Evolutionary conservation across 1,284 basidiomycete species (phyloP), one percentile per base, ranked within the genome.

Genomic region (Ceratobasidium sp.): DNA sequence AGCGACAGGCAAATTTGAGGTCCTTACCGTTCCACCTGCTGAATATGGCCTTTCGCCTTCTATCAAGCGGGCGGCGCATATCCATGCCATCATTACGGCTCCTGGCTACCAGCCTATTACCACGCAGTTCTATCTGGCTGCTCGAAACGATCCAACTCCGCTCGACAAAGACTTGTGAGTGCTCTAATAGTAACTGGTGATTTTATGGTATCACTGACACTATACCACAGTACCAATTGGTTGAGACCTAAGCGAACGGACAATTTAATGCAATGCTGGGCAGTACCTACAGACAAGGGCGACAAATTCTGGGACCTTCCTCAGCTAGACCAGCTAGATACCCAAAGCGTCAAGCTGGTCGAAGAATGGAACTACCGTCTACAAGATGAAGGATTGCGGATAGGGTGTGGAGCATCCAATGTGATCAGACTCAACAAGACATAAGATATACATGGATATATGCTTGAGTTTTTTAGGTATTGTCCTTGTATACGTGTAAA

Each of bases 331-430:
- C 2, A 15, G 20, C 39, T 51, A 2, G 37, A 68, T 1, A 11
- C n/a, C 10, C 31, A 68, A 13, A 54, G 5, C 10, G 33, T 54
- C 10, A 53, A 54, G 35, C 17, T 35, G 28, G 51, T 68, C 11
- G 35, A 39, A 39, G 66, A 68, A 26, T 68, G 66, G 66, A 54
- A 68, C 49, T 2, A 33, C 3, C 66, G 20, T 8, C 51, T 68
- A 15, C 28, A 39, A 11, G 23, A 10, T 13, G 35, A 54, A 37
- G 49, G 49, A 6, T n/a, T 53, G 49, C 53, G 47, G 47, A 39
- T 54, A 39, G 47, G 37, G 15, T 68, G 49, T 33, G 66, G 66
- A 31, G 49, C 31, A 11, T 35, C 31, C 5, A n/a, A 53, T 13
- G 45, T 68, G 28, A 54, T 68, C 23, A 68, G 42, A 15, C 66